Percentiles rank a stretch among this genome's conserved stretches.
Evolutionary conservation across 257 asterid species (phyloP).

Genomic region (Solanum appendiculatum): DNA sequence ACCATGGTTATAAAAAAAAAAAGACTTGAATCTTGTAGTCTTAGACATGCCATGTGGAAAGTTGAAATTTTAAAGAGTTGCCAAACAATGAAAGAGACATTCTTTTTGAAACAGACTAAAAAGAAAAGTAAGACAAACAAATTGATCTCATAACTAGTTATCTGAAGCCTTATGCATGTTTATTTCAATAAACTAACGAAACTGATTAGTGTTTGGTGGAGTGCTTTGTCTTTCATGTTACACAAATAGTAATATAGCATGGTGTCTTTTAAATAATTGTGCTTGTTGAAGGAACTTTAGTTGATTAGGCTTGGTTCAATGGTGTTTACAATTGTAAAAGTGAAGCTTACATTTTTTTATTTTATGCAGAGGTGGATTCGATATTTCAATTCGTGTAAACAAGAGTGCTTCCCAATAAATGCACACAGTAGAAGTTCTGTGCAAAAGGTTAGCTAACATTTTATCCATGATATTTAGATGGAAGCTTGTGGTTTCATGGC

Average conservation of each 20-base stretch:
- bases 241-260: not conserved
- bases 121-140: not conserved
- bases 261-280: not conserved
- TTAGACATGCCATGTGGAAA: not conserved
- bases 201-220: not conserved
- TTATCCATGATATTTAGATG: not conserved
- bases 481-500: not conserved
- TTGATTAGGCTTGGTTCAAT: not conserved
- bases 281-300: not conserved
- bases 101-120: not conserved
- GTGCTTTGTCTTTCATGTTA: not conserved
- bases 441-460: slow-evolving; percentile 54
- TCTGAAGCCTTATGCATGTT: not conserved
- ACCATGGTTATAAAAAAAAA: too few species aligned
- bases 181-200: not conserved
- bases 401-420: slow-evolving; percentile 76
- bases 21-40: not conserved
- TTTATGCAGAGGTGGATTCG: slow-evolving; percentile 64
- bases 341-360: slow-evolving; percentile 1
- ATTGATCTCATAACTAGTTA: not conserved
- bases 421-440: slow-evolving; percentile 88
- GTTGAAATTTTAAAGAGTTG: not conserved
- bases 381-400: slow-evolving; percentile 55
- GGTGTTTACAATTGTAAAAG: not conserved
- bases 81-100: not conserved